Base-by-base conservation (phyloP, 2,329 filamentous ascomycete genomes). In the Phialophora macrospora region DNA sequence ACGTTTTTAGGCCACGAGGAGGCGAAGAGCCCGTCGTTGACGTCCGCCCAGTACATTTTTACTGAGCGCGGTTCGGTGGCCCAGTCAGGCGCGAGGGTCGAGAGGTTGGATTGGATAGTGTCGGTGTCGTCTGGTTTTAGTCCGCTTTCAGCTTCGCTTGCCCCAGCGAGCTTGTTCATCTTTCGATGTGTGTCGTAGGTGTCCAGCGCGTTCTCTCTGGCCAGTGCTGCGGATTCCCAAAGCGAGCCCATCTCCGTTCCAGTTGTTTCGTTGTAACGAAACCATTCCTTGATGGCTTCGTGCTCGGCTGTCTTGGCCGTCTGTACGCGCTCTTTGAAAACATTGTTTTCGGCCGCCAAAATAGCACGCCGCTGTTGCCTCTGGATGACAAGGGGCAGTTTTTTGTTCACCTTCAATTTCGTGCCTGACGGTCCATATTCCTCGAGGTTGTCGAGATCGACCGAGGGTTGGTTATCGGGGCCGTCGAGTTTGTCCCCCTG, bases 1-100 rank as follows among this genome's bases (percentile, higher is more conserved):
- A 82, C 80, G 30, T 70, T 74, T n/a, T 73, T 71, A 11, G 80
- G 79, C 81, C 81, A 83, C 4, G 71, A 62, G 63, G 76, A 70
- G 7, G 81, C 80, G 76, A 90, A 87, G 65, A 73, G 74, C 30
- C 79, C 79, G 72, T 82, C 78, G 57, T 80, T 75, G 34, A 81
- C 51, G 71, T 83, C 79, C 17, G 75, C 76, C 81, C 81, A 83
- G 62, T 79, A 75, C 44, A 82, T 76, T 71, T 79, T 79, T 32
- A 82, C 77, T n/a, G 75, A 66, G 11, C 75, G 68, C 12, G 72
- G 61, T 59, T 76, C 56, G 32, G 22, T 17, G 2, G 73, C 72
- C 48, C 74, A 72, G 26, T 73, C 70, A 17, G 66, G 63, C 28
- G 72, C 68, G 8, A 51, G 32, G 30, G 28, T 11, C n/a, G 28